Evolutionary conservation across 106 monocot genomes (phyloP).

Genomic region (Acanthochlamys bracteata): DNA sequence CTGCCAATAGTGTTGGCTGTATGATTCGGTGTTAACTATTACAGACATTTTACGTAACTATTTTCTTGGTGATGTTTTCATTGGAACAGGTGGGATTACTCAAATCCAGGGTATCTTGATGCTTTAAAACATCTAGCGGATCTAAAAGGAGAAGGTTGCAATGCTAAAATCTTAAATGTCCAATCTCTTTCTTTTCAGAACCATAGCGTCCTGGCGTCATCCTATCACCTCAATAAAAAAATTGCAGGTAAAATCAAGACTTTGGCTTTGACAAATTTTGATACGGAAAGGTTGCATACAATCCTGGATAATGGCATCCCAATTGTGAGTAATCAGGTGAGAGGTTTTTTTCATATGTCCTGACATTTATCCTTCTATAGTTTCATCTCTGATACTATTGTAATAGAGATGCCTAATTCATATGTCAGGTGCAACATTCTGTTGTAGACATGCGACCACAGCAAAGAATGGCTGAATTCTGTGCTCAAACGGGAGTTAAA

Average conservation of each 20-base stretch:
- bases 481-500: slow-evolving; percentile 72
- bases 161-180: neutral
- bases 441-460: slow-evolving; percentile 95
- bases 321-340: slow-evolving; percentile 89
- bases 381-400: neutral
- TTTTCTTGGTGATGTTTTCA: neutral
- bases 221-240: neutral
- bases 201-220: neutral
- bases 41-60: too few species aligned
- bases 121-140: slow-evolving; percentile 82
- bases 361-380: neutral
- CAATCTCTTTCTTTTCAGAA: slow-evolving; percentile 3
- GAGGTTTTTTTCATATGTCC: neutral
- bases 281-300: slow-evolving; percentile 53
- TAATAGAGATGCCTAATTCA: slow-evolving; percentile 3
- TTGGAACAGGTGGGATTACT: slow-evolving; percentile 88
- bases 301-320: slow-evolving; percentile 69
- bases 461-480: slow-evolving; percentile 84
- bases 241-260: slow-evolving; percentile 75
- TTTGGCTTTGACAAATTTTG: slow-evolving; percentile 70
- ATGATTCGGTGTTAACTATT: too few species aligned
- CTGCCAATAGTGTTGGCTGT: too few species aligned
- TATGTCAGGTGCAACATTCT: slow-evolving; percentile 86
- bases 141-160: slow-evolving; percentile 82
- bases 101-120: slow-evolving; percentile 88